These are phyloP conservation scores for Leucoagaricus sp. DNA, from an alignment of 1,284 basidiomycete species.

Conservation along the genomic window DNA sequence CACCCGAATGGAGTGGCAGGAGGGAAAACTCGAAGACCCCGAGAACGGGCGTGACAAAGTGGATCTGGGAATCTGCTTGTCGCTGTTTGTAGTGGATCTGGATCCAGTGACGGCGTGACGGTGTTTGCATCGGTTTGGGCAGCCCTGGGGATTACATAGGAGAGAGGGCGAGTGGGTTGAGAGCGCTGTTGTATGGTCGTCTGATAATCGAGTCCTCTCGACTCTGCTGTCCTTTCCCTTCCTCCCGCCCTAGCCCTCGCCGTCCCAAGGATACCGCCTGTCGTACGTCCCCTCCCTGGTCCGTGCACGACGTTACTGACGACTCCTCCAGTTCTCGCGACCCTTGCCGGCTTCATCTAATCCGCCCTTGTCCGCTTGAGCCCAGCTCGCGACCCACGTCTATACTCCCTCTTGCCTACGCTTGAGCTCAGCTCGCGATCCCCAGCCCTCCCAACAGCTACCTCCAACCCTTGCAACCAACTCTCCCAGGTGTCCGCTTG, in stretches of 20 bases:
- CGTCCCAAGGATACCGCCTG: conserved; percentile 82
- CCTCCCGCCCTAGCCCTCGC: conserved; percentile 52
- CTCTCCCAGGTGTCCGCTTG: conserved; percentile 50
- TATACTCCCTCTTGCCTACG: conserved; percentile 21
- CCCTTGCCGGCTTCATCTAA: conserved; percentile 81
- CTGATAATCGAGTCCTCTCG: conserved; percentile 17
- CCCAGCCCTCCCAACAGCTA: conserved; percentile 15
- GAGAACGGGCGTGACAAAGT: conserved; percentile 6
- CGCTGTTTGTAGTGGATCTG: conserved; percentile 7
- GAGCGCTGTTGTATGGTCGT: conserved; percentile 16
- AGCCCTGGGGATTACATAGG: conserved; percentile 6
- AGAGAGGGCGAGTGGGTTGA: conserved; percentile 7
- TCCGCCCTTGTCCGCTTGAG: conserved; percentile 61
- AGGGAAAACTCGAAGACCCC: background rate
- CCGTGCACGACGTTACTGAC: conserved; percentile 7
- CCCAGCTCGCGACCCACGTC: conserved; percentile 57
- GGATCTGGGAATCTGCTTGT: conserved; percentile 12
- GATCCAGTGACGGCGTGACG: conserved; percentile 13
- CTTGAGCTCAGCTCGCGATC: conserved; percentile 14
- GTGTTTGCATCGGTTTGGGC: background rate
- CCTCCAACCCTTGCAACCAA: conserved; percentile 16
- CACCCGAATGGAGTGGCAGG: conserved; percentile 1
- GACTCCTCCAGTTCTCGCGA: conserved; percentile 78
- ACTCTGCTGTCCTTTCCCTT: conserved; percentile 29
- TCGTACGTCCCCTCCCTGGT: conserved; percentile 41